Evolutionary conservation across 108 stramenopile genomes (phyloP), one percentile per base, ranked within the genome.

Genomic region (Discostella stelligeroides): DNA sequence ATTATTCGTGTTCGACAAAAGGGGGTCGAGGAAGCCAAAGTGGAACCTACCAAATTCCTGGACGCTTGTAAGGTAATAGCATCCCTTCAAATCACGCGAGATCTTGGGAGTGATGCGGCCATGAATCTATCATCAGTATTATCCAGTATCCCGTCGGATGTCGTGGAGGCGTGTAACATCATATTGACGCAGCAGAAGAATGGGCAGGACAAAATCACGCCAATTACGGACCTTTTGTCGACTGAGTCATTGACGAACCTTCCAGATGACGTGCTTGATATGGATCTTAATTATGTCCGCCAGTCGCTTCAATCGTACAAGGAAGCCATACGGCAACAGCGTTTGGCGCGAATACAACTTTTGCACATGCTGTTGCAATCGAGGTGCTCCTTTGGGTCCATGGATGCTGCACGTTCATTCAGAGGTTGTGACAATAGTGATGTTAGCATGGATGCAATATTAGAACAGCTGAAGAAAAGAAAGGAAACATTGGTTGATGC

Each of bases 51-150:
- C 15, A 79, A 90, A 42, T 88, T 94, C 43, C 66, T 88, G 15
- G 89, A 86, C 18, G 80, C 93, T 3, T 88, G 86, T 61, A 86
- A 85, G 60, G 79, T 87, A n/a, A 79, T 94, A 38, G 89, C 90
- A 0, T 88, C 87, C 1, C 58, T 92, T 21, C 93, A 94, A 73
- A 94, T 94, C 78, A 81, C 89, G 14, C 76, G 89, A 23, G 93
- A 94, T 68, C 55, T 94, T 8, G 83, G 90, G 27, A 88, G 82
- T 71, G 90, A 92, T 50, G 73, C 85, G 10, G 85, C 86, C 15
- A 81, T 87, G 55, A 82, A 87, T 49, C 56, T 90, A 13, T 79
- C 83, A 7, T 76, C 86, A 11, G 57, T 72, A 11, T 60, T 94
- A 29, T 46, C 73, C 9, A 71, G 67, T 25, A 51, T 94, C 24